A percentile compares a stretch with the other conserved stretches of the same genome.
phyloP scores from a whole-genome alignment of 768 basidiomycete genomes.

The Mycena vulgaris region DNA sequence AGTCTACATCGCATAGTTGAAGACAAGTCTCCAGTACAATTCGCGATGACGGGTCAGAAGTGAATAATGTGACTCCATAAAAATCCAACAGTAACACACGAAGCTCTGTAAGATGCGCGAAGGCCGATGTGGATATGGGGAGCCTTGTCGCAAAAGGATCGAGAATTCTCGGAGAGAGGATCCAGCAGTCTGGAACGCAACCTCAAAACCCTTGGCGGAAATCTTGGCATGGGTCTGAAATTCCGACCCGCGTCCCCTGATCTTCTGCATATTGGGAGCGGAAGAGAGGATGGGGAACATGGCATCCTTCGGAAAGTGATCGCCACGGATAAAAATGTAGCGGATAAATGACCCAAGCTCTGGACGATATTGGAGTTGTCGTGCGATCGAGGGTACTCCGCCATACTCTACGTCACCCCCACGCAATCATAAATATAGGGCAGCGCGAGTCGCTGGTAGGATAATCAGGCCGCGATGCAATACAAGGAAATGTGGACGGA shows the following conservation, averaged over 20 bases:
- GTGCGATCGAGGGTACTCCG: background rate
- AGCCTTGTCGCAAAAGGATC: no score
- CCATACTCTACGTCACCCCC: no score
- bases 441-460: conserved; percentile 3
- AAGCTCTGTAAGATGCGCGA: no score
- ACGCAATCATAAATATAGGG: background rate
- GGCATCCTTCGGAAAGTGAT: background rate
- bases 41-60: no score
- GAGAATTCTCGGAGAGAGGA: no score
- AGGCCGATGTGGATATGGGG: background rate
- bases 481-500: background rate
- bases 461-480: no score
- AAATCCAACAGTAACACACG: no score
- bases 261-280: background rate
- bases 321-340: background rate
- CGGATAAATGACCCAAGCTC: background rate
- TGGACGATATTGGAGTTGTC: background rate
- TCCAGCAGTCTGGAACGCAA: background rate
- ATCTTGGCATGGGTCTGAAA: background rate
- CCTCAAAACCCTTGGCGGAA: background rate
- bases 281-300: background rate
- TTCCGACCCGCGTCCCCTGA: background rate
- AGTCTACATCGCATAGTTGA: no score
- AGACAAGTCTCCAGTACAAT: no score
- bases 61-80: background rate